phyloP scores from a whole-genome alignment of 768 basidiomycete species.

The Cantharellus cinnabarinus region DNA sequence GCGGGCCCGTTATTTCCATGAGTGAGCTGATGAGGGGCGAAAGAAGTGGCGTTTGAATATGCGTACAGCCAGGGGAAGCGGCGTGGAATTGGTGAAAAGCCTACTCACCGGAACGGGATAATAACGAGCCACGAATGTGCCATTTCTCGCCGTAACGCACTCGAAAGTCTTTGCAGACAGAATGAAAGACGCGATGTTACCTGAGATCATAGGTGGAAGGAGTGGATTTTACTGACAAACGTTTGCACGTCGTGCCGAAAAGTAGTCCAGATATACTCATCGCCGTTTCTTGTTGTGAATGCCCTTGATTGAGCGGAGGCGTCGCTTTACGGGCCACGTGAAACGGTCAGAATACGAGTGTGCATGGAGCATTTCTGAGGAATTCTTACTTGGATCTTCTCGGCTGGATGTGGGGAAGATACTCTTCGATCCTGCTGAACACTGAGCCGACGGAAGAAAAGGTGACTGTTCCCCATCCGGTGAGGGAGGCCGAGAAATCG shows the following conservation, averaged over 20 bases:
- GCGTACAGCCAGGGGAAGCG: too few species aligned
- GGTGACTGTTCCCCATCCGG: background rate
- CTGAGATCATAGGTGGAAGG: too few species aligned
- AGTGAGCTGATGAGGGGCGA: background rate
- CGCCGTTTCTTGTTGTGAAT: background rate
- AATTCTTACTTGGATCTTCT: too few species aligned
- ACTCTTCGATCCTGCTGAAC: background rate
- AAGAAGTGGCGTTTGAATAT: too few species aligned
- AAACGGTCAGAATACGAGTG: background rate
- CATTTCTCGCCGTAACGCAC: background rate
- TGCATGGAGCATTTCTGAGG: too few species aligned
- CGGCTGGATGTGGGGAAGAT: background rate
- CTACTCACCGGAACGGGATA: background rate
- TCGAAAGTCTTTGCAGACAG: background rate
- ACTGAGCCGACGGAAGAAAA: background rate
- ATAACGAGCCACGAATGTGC: background rate
- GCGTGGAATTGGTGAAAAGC: too few species aligned
- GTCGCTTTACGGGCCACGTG: background rate
- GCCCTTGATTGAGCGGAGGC: background rate
- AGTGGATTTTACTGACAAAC: too few species aligned
- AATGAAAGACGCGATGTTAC: background rate
- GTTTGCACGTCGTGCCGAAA: too few species aligned
- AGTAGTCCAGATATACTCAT: background rate
- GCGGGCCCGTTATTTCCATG: background rate
- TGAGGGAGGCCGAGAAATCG: background rate